phyloP scores from a whole-genome alignment of 306 rosid species.

The Carpinus viminea region DNA sequence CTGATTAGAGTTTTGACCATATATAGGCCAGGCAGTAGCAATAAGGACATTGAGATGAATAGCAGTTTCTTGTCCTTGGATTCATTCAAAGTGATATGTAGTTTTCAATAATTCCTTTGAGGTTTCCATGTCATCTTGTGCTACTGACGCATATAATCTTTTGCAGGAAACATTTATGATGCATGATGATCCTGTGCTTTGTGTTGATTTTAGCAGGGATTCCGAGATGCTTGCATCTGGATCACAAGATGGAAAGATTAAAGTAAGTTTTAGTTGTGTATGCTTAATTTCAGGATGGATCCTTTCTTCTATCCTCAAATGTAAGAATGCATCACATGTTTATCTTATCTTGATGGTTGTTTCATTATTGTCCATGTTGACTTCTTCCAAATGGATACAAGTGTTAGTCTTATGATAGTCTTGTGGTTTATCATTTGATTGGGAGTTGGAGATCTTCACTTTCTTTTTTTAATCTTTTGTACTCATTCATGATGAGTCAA shows the following conservation, averaged over 20 bases:
- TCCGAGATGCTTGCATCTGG: constrained; percentile 98
- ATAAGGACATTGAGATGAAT: neutral
- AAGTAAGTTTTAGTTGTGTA: constrained; percentile 54
- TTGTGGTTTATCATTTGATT: neutral
- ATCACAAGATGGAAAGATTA: constrained; percentile 94
- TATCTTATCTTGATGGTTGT: neutral
- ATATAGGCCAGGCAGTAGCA: neutral
- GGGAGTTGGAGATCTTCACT: no score
- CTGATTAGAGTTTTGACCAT: neutral
- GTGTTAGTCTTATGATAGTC: neutral
- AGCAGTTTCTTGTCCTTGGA: neutral
- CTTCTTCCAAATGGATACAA: neutral
- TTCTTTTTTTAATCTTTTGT: no score
- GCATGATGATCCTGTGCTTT: constrained; percentile 95
- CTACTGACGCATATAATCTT: constrained; percentile 15
- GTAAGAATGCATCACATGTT: constrained; percentile 7
- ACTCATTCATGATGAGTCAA: no score
- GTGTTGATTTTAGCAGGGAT: constrained; percentile 94
- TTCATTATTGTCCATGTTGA: neutral
- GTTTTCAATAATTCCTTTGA: neutral
- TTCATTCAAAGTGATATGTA: neutral
- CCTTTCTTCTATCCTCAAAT: constrained; percentile 13
- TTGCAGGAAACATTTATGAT: constrained; percentile 97
- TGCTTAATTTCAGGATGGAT: constrained; percentile 19
- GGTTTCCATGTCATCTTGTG: neutral